Evolutionary conservation across 169 alveolate species (phyloP).

Genomic region (Eimeria acervulina): DNA sequence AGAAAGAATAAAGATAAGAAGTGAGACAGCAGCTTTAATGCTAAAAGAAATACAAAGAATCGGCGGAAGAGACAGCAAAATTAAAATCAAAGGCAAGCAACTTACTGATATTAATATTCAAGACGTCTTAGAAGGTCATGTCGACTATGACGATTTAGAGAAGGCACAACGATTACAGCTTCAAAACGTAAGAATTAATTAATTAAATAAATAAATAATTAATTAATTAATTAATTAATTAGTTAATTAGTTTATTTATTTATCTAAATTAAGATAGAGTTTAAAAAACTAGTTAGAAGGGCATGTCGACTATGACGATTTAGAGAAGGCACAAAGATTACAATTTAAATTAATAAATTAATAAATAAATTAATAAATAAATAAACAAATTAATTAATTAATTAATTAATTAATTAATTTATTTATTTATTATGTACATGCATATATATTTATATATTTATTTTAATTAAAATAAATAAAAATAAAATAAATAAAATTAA

Average conservation of each 20-base stretch:
- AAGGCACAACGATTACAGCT: slow-evolving; percentile 91
- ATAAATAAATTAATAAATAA: no score
- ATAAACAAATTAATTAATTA: no score
- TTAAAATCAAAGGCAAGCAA: slow-evolving; percentile 92
- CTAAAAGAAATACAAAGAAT: slow-evolving; percentile 89
- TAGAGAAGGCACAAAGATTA: slow-evolving; percentile 93
- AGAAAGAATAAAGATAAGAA: slow-evolving; percentile 85
- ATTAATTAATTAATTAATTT: no score
- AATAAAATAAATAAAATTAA: no score
- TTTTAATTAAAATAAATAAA: no score
- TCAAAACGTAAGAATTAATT: slow-evolving; percentile 84
- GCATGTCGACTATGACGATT: slow-evolving; percentile 92
- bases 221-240: no score
- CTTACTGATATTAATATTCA: slow-evolving; percentile 93
- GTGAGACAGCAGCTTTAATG: slow-evolving; percentile 89
- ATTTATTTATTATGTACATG: not conserved
- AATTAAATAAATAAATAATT: no score
- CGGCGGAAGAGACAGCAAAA: slow-evolving; percentile 88
- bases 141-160: slow-evolving; percentile 93
- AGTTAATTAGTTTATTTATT: no score
- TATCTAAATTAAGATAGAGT: no score
- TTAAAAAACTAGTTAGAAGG: slow-evolving; percentile 90
- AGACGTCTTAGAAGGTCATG: slow-evolving; percentile 92
- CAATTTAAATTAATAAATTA: slow-evolving; percentile 18
- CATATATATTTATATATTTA: not conserved